phyloP scores from a whole-genome alignment of 306 rosid species.

The Sicyos baderoa region DNA sequence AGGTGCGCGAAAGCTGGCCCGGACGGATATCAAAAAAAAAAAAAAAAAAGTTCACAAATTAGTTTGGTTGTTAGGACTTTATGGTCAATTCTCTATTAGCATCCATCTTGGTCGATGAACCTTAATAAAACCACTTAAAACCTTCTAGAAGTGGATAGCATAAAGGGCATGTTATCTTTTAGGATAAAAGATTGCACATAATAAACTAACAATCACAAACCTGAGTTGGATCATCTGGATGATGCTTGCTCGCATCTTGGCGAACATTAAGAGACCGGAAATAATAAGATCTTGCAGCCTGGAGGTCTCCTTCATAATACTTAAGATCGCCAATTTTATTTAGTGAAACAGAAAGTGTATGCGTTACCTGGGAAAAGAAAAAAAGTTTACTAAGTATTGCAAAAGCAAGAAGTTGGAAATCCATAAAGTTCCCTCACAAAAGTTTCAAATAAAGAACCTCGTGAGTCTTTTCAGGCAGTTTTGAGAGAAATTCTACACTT shows the following conservation, averaged over 20 bases:
- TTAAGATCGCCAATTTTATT: conserved; percentile 97
- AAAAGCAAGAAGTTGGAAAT: background rate
- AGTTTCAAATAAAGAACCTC: conserved; percentile 50
- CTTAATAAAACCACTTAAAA: too few species aligned
- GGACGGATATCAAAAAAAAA: too few species aligned
- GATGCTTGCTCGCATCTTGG: conserved; percentile 53
- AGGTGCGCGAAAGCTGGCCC: too few species aligned
- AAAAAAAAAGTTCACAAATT: too few species aligned
- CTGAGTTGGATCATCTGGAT: conserved; percentile 61
- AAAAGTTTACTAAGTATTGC: background rate
- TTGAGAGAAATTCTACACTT: conserved; percentile 80
- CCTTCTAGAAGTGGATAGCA: too few species aligned
- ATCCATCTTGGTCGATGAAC: too few species aligned
- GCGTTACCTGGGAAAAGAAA: conserved; percentile 45
- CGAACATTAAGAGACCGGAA: conserved; percentile 73
- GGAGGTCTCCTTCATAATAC: conserved; percentile 77
- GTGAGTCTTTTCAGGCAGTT: conserved; percentile 57
- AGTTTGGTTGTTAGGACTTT: too few species aligned
- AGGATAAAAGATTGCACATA: background rate
- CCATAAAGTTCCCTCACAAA: background rate
- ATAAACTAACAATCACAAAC: conserved; percentile 33
- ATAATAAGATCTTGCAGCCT: conserved; percentile 74
- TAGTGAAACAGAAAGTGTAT: conserved; percentile 90
- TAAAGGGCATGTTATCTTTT: too few species aligned
- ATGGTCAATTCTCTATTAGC: too few species aligned